A percentile compares a stretch with the other conserved stretches of the same genome.
phyloP scores from a whole-genome alignment of 164 flowering plant species.

The Kalanchoe fedtschenkoi region DNA sequence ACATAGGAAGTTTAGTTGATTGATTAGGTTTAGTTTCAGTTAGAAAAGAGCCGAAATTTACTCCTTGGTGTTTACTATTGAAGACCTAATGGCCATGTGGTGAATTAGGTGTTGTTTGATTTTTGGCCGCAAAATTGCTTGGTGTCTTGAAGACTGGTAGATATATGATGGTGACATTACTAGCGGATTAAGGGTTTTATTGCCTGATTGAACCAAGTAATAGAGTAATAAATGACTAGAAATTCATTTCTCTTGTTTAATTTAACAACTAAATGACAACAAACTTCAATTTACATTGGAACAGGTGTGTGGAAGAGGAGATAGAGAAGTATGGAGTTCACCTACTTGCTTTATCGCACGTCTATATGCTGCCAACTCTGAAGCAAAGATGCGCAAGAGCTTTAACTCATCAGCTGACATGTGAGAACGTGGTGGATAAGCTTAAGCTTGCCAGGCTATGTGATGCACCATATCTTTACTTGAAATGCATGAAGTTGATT shows the following conservation, averaged over 20 bases:
- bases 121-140: slow-evolving; percentile 1
- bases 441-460: slow-evolving; percentile 71
- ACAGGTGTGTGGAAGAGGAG: slow-evolving; percentile 59
- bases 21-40: not conserved
- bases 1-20: not conserved
- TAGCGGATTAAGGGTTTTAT: not conserved
- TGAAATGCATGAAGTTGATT: slow-evolving; percentile 61
- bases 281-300: slow-evolving; percentile 1
- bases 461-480: slow-evolving; percentile 72
- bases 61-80: not conserved
- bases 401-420: slow-evolving; percentile 32
- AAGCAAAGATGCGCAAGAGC: slow-evolving; percentile 56
- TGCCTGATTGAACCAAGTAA: not conserved
- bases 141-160: not conserved
- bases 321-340: slow-evolving; percentile 69
- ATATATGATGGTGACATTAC: not conserved
- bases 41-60: not conserved
- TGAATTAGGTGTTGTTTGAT: not conserved
- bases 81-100: not conserved
- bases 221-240: not conserved
- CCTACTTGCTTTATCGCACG: slow-evolving; percentile 71
- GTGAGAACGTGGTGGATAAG: slow-evolving; percentile 71
- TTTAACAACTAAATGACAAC: not conserved
- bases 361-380: slow-evolving; percentile 50
- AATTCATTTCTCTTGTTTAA: not conserved